Evolutionary conservation across 2,329 filamentous ascomycete genomes (phyloP), one percentile per base, ranked within the genome.

Genomic region (Knufia fluminis): DNA sequence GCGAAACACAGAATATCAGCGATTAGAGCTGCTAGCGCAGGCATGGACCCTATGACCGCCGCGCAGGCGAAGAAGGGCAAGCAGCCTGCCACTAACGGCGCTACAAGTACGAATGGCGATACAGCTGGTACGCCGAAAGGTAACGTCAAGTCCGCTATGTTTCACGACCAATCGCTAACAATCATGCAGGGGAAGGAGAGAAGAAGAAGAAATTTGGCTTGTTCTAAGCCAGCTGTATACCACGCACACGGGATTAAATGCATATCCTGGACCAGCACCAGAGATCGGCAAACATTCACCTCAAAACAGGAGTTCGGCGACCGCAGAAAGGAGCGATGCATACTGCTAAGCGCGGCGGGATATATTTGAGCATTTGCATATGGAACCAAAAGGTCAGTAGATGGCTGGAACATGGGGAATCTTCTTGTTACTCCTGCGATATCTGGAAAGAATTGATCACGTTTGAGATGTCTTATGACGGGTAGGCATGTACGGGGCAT

Each of bases 1-100:
- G 92, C 92, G 45, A 91, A 85, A 66, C 85, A 92, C 61, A 80
- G 92, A 22, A 75, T 98, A 47, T 81, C 85, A 17, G 86, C 89
- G 35, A 98, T 98, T 53, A 80, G 85, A 53, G 85, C 86, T 7
- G 91, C 92, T 9, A 85, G 90, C 3, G 76, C 77, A 3, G 80
- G 78, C 2, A 71, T 60, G 3, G 63, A 65, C 50, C 66, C 66
- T 24, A 58, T 55, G 9, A 57, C 57, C 41, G 60, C 58, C 24
- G 59, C 60, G 17, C 47, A 50, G 17, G 43, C 47, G 32, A 54
- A 48, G 39, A 56, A 54, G 31, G 46, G 49, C 12, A 39, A 45
- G 19, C 45, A 53, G 32, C 54, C 48, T 10, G 26, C 42, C 2
- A 31, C 42, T 6, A 45, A 43, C 17, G 54, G 54, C 46, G 54